Evolutionary conservation across 1,139 yeast species (phyloP), one percentile per base, ranked within the genome.

Genomic region (Candida gigantensis): DNA sequence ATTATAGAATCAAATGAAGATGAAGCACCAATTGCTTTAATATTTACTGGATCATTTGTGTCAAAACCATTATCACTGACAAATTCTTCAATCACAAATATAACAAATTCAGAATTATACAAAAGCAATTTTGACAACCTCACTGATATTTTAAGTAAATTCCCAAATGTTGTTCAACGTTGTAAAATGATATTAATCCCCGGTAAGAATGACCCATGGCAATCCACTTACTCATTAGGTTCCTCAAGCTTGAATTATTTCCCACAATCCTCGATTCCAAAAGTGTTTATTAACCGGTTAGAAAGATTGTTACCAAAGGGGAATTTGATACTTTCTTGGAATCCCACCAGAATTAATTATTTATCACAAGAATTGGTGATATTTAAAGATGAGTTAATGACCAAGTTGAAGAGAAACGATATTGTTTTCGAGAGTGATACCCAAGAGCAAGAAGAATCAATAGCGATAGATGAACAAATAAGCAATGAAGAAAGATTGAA

Each of bases 201-300:
- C 0, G 97, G 98, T 0, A 79, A 79, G 30, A 84, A 87, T 49
- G 98, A 92, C 57, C 97, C 97, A 0, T 92, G 97, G 97, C 81
- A 81, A 32, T 79, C 94, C 1, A 71, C 83, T 31, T 76, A 74
- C 35, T 75, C 86, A 0, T 68, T 83, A 29, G 94, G 94, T 3
- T 57, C 68, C 7, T 73, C 88, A 0, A 68, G 79, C 15, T 68
- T 84, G 28, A 60, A 75, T 8, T 54, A 74, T 20, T 76, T 87
- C 68, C 98, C 98, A 0, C 84, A 83, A 50, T 66, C 70, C 23
- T 70, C 79, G 0, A 72, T 92, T 3, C 96, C 97, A 0, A 65
- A 68, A 17, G 61, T 84, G 1, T 89, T 92, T 53, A 77, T 84
- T 4, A 79, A 72, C 42, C 67, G 95, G 41, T 60, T 92, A 28